phyloP scores from a whole-genome alignment of 192 early-diverging fungal species.

The Coemansia sp. region DNA sequence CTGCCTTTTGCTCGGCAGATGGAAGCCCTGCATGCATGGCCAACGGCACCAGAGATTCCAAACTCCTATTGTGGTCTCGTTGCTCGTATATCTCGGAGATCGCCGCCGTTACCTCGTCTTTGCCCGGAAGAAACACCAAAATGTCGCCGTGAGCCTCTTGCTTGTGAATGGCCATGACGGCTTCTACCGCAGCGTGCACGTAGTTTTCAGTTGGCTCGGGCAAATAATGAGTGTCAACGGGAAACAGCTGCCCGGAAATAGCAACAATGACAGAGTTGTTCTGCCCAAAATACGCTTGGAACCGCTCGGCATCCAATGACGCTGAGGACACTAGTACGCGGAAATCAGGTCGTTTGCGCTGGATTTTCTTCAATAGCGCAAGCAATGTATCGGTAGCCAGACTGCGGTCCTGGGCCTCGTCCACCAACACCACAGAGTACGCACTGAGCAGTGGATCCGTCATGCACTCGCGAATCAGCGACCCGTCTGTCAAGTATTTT shows the following conservation, averaged over 20 bases:
- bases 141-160: slow-evolving; percentile 93
- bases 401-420: slow-evolving; percentile 95
- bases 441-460: slow-evolving; percentile 77
- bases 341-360: slow-evolving; percentile 65
- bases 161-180: slow-evolving; percentile 89
- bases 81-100: slow-evolving; percentile 62
- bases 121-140: slow-evolving; percentile 90
- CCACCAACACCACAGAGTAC: slow-evolving; percentile 91
- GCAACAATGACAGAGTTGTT: slow-evolving; percentile 77
- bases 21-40: slow-evolving; percentile 87
- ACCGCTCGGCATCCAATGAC: slow-evolving; percentile 90
- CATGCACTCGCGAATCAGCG: slow-evolving; percentile 87
- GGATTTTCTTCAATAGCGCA: slow-evolving; percentile 83
- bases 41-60: slow-evolving; percentile 74
- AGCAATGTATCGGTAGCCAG: slow-evolving; percentile 89
- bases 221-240: slow-evolving; percentile 96
- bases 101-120: slow-evolving; percentile 87
- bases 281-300: slow-evolving; percentile 73
- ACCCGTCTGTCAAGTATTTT: slow-evolving; percentile 97
- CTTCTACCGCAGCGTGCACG: slow-evolving; percentile 80
- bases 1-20: slow-evolving; percentile 81
- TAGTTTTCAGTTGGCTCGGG: slow-evolving; percentile 91
- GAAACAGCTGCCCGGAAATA: slow-evolving; percentile 91
- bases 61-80: slow-evolving; percentile 43
- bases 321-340: slow-evolving; percentile 92